phyloP scores from a whole-genome alignment of 2,329 filamentous ascomycete species.

The Stagonosporopsis cucurbitacearum region DNA sequence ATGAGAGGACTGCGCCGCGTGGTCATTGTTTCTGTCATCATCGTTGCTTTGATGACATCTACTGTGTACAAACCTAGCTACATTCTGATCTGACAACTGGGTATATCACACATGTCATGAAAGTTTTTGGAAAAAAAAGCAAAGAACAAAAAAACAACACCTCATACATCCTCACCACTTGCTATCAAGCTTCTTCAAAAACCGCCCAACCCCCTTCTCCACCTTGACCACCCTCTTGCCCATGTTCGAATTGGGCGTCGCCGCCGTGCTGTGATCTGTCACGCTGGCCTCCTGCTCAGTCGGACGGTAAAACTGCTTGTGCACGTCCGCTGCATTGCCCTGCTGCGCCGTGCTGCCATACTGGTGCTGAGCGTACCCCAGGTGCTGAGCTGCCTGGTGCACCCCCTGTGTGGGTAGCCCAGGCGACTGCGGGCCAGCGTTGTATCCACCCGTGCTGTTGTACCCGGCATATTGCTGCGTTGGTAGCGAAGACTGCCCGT shows the following conservation, averaged over 20 bases:
- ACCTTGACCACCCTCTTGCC: conserved; percentile 70
- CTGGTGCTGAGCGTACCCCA: conserved; percentile 64
- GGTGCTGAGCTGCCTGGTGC: conserved; percentile 48
- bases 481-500: conserved; percentile 42
- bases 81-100: conserved; percentile 2
- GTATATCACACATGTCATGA: conserved; percentile 13
- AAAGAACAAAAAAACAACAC: conserved; percentile 5
- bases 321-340: conserved; percentile 61
- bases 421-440: conserved; percentile 3
- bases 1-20: conserved; percentile 5
- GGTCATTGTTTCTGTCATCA: conserved; percentile 21
- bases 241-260: conserved; percentile 57
- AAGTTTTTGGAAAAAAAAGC: too few relatives aligned
- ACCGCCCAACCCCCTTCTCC: conserved; percentile 73
- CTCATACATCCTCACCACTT: conserved; percentile 62
- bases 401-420: conserved; percentile 48
- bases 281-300: conserved; percentile 64
- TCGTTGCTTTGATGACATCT: neutral
- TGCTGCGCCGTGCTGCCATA: conserved; percentile 48
- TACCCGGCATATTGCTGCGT: conserved; percentile 23
- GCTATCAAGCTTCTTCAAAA: conserved; percentile 80
- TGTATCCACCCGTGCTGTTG: neutral
- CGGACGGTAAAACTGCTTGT: conserved; percentile 73
- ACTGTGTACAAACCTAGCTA: neutral
- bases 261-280: conserved; percentile 29